Evolutionary conservation across 495 filamentous ascomycete species (phyloP).

Genomic region (Aspergillus sclerotioniger): DNA sequence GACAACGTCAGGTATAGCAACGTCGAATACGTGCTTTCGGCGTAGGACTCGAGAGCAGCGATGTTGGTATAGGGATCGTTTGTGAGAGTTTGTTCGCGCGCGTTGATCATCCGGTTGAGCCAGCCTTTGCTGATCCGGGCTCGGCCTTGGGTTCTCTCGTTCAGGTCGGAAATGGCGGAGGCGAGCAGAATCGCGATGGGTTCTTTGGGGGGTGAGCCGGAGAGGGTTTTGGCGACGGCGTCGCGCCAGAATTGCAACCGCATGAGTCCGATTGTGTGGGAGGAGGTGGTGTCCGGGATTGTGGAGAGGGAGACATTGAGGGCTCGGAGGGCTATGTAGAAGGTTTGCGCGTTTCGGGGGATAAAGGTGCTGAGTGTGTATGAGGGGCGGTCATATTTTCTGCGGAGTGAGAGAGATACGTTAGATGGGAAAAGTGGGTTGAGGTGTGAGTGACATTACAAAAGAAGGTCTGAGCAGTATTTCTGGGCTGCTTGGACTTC

Average conservation of each 20-base stretch:
- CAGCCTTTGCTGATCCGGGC: conserved; percentile 72
- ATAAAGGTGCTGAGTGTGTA: conserved; percentile 84
- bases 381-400: conserved; percentile 82
- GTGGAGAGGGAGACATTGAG: conserved; percentile 88
- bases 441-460: conserved; percentile 35
- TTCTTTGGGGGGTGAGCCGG: conserved; percentile 77
- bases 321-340: conserved; percentile 87
- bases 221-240: conserved; percentile 67
- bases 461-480: conserved; percentile 58
- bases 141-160: conserved; percentile 51
- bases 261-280: conserved; percentile 74
- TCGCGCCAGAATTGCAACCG: conserved; percentile 96
- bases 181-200: conserved; percentile 84
- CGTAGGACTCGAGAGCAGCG: conserved; percentile 76
- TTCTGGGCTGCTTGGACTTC: conserved; percentile 52
- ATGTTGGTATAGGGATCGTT: conserved; percentile 77
- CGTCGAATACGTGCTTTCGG: conserved; percentile 90
- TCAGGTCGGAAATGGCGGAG: conserved; percentile 62
- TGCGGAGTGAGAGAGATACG: conserved; percentile 25
- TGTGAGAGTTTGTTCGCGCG: conserved; percentile 78
- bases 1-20: conserved; percentile 88
- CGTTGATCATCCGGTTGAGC: conserved; percentile 72
- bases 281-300: conserved; percentile 83
- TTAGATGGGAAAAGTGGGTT: conserved; percentile 10
- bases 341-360: conserved; percentile 64